phyloP scores from a whole-genome alignment of 2,329 filamentous ascomycete species.

The Ascochyta rabiei region DNA sequence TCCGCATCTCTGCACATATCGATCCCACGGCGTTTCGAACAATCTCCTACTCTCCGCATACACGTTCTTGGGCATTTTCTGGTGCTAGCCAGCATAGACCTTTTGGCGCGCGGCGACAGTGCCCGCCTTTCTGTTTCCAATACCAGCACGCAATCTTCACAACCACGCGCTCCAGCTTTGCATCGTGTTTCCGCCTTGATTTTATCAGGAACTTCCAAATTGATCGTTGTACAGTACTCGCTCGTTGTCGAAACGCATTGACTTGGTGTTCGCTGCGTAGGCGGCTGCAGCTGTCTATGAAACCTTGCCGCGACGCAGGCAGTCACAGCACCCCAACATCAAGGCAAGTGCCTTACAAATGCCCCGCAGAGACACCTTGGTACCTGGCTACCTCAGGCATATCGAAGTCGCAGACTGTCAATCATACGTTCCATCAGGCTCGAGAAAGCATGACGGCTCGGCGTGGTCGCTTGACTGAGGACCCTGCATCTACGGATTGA shows the following conservation, averaged over 20 bases:
- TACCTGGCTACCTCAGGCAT: constrained; percentile 28
- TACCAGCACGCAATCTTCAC: constrained; percentile 24
- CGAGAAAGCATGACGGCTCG: constrained; percentile 40
- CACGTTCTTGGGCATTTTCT: constrained; percentile 26
- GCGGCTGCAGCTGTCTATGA: constrained; percentile 42
- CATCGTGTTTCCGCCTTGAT: constrained; percentile 37
- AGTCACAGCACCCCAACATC: constrained; percentile 31
- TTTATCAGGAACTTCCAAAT: background rate
- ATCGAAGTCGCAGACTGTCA: constrained; percentile 40
- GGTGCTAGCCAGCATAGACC: constrained; percentile 32
- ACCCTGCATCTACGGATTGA: constrained; percentile 1
- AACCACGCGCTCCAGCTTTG: constrained; percentile 20
- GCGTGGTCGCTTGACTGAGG: constrained; percentile 29
- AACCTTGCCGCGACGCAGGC: constrained; percentile 39
- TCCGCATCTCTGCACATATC: background rate
- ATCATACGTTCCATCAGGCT: constrained; percentile 44
- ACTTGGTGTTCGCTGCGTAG: constrained; percentile 26
- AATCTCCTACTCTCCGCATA: constrained; percentile 32
- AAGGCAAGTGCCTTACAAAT: constrained; percentile 25
- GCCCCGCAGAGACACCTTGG: constrained; percentile 27
- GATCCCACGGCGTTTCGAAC: constrained; percentile 36
- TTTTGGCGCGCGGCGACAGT: constrained; percentile 31
- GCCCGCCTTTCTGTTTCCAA: constrained; percentile 34
- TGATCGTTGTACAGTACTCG: constrained; percentile 13
- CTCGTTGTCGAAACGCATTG: constrained; percentile 36